phyloP scores from a whole-genome alignment of 768 basidiomycete species.

The Epithele typhae region DNA sequence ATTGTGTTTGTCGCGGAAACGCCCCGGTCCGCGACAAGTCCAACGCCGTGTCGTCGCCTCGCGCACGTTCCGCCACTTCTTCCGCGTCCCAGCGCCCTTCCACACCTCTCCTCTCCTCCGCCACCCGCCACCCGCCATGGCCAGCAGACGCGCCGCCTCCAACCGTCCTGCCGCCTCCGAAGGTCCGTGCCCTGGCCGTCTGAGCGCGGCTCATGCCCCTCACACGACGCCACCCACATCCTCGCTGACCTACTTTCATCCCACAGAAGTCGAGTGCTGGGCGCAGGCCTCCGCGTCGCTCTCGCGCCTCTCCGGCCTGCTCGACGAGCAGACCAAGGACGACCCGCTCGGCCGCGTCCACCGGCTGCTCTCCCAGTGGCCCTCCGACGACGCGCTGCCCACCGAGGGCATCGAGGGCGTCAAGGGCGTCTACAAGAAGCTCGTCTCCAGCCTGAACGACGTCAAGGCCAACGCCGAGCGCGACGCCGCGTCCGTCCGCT shows the following conservation, averaged over 20 bases:
- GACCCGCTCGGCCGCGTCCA: constrained; percentile 74
- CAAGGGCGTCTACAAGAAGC: constrained; percentile 58
- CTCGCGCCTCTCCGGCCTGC: constrained; percentile 49
- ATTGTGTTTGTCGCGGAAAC: constrained; percentile 14
- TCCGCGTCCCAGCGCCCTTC: constrained; percentile 4
- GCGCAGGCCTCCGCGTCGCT: constrained; percentile 61
- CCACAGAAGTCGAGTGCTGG: constrained; percentile 73
- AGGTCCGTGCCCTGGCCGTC: constrained; percentile 41
- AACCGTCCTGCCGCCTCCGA: constrained; percentile 70
- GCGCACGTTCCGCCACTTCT: not conserved
- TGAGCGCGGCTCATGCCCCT: too few species aligned
- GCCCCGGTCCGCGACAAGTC: constrained; percentile 13
- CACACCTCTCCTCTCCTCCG: constrained; percentile 1
- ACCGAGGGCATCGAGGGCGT: constrained; percentile 65
- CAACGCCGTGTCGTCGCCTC: not conserved
- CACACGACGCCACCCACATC: too few species aligned
- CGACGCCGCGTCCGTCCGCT: constrained; percentile 52
- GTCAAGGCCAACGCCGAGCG: constrained; percentile 53
- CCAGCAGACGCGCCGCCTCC: constrained; percentile 58
- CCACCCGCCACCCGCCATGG: constrained; percentile 36
- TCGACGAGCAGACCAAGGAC: constrained; percentile 41
- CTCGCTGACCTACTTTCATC: too few species aligned
- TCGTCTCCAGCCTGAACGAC: constrained; percentile 57
- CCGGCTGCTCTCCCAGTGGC: constrained; percentile 66
- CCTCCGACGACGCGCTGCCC: constrained; percentile 62